Base-by-base conservation (phyloP, 192 early-diverging fungal genomes). In the Chytriomyces confervae region DNA sequence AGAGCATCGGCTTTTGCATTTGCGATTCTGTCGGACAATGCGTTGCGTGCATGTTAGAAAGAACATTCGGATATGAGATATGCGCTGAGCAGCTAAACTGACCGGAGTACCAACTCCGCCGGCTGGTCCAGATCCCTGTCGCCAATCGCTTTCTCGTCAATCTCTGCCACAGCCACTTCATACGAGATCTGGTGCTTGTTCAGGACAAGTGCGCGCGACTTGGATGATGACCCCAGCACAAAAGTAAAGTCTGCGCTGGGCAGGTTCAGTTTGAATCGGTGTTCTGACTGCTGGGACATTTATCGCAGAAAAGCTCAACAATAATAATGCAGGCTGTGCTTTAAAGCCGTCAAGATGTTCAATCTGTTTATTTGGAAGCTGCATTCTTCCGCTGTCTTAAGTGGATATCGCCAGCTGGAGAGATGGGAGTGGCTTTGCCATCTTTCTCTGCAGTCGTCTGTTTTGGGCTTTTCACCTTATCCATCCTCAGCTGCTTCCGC, bases 131-230 rank as follows among this genome's bases (percentile, higher is more conserved):
- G 49, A 18, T 51, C 53, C 20, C 60, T 43, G 43, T 62, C 74
- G 67, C 78, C 78, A 51, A 85, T 64, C 24, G 60, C 71, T 62
- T 88, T 88, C 61, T 88, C 87, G 66, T 86, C 87, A 36, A 88
- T 83, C 62, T 84, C 75, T 45, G 81, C 78, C 7, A 62, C 66
- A 9, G 74, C 66, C 9, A 78, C 73, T n/a, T 77, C 78, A 64
- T 84, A 87, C 13, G 69, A 9, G 29, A 85, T 43, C 61, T 48
- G 47, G 66, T 65, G 49, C 29, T 61, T 74, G 44, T 62, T 69
- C 4, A 88, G 80, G 50, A 88, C 75, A 47, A 20, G 57, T 2
- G 84, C 82, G 24, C 86, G 76, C 72, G 79, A 88, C 64, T 80
- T 81, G 16, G 83, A 84, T 29, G 86, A 88, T 13, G 86, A 85